phyloP scores from a whole-genome alignment of 768 basidiomycete species.

The Mycena amicta region DNA sequence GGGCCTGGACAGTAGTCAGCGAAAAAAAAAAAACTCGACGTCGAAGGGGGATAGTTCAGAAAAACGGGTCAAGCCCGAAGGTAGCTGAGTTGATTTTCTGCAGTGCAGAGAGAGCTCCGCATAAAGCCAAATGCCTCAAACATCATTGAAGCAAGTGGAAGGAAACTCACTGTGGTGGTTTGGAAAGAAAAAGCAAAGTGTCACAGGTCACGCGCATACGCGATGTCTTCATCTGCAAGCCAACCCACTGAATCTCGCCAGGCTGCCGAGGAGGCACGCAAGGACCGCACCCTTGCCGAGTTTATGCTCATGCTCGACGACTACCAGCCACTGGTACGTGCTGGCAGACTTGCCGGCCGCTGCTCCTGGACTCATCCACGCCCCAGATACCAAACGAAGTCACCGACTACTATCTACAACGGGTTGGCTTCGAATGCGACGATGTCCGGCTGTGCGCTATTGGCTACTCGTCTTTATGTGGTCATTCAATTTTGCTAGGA shows the following conservation, averaged over 20 bases:
- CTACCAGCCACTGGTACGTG: constrained; percentile 89
- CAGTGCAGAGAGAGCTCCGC: constrained; percentile 69
- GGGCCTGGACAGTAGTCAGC: no score
- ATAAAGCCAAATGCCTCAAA: constrained; percentile 96
- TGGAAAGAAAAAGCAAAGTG: neutral
- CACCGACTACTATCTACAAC: constrained; percentile 95
- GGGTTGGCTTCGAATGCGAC: constrained; percentile 93
- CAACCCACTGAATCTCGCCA: constrained; percentile 55
- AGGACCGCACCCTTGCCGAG: constrained; percentile 89
- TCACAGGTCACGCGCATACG: constrained; percentile 5
- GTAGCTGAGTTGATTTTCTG: constrained; percentile 91
- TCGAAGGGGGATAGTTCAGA: neutral
- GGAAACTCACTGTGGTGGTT: neutral
- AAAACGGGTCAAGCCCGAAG: constrained; percentile 55
- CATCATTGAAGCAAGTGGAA: constrained; percentile 52
- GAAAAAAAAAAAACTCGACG: neutral
- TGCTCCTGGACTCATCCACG: neutral
- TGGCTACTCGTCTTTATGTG: constrained; percentile 7
- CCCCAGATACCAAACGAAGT: constrained; percentile 94
- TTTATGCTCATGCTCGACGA: constrained; percentile 96
- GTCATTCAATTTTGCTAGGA: constrained; percentile 48
- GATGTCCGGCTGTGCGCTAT: constrained; percentile 82
- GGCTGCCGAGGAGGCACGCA: constrained; percentile 78
- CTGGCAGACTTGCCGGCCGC: neutral
- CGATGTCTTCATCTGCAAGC: constrained; percentile 29